Evolutionary conservation across 352 stramenopile genomes (phyloP).

Genomic region (Globisporangium okanoganense): DNA sequence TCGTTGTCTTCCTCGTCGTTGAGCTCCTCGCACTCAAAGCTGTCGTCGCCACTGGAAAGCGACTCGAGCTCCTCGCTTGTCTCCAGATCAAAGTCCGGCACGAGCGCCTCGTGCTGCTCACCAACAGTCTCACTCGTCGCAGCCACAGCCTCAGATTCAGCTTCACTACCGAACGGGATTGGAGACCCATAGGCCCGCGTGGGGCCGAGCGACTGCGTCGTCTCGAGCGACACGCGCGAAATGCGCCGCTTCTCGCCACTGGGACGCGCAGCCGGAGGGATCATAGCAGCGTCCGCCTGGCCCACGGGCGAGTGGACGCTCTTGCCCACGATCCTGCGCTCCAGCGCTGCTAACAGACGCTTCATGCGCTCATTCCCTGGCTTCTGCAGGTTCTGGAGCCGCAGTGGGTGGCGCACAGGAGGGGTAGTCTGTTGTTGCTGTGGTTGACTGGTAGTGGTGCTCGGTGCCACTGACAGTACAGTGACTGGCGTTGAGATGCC

Average conservation of each 20-base stretch:
- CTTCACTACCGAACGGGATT: background rate
- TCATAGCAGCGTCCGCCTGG: background rate
- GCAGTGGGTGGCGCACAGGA: conserved; percentile 38
- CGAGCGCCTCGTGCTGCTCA: background rate
- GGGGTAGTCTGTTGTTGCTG: background rate
- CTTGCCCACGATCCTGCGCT: conserved; percentile 63
- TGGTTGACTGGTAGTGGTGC: background rate
- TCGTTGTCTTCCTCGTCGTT: conserved; percentile 5
- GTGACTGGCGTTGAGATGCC: background rate
- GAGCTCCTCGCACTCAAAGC: conserved; percentile 75
- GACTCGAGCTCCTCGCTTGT: conserved; percentile 12
- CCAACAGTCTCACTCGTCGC: background rate
- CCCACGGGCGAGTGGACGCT: conserved; percentile 1
- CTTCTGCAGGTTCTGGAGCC: conserved; percentile 46
- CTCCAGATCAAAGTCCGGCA: conserved; percentile 8
- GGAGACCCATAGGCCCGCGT: background rate
- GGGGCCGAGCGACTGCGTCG: background rate
- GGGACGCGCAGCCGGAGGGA: conserved; percentile 2
- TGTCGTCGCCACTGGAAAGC: conserved; percentile 33
- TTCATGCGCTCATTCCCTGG: conserved; percentile 44
- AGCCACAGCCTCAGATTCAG: background rate
- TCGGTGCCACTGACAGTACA: background rate
- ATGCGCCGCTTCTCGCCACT: conserved; percentile 4
- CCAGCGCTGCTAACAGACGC: conserved; percentile 55
- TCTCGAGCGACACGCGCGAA: background rate